A percentile compares a stretch with the other conserved stretches of the same genome.
Conservation (phyloP, 768 basidiomycete genomes). For the Termitomyces heimii region DNA sequence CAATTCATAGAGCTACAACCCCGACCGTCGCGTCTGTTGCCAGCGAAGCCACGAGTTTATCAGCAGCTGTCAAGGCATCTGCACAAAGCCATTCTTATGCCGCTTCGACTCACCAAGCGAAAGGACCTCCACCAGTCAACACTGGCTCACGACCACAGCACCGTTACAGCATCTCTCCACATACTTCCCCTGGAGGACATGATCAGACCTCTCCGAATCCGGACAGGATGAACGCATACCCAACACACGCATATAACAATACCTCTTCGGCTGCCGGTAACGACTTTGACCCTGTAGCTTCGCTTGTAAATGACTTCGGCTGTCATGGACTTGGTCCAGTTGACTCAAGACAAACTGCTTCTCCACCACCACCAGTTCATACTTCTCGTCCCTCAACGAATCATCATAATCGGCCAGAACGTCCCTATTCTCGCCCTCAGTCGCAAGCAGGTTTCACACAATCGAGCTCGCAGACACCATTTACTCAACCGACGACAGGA, state of each 20-base stretch:
- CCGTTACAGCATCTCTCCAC: not conserved
- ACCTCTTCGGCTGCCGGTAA: not conserved
- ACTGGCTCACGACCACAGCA: constrained; percentile 13
- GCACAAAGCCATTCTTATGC: not conserved
- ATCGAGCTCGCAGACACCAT: constrained; percentile 8
- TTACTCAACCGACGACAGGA: constrained; percentile 1
- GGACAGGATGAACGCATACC: constrained; percentile 1
- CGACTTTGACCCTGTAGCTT: constrained; percentile 21
- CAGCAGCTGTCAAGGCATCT: not conserved
- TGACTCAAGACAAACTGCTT: not conserved
- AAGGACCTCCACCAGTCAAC: constrained; percentile 12
- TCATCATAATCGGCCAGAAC: constrained; percentile 1
- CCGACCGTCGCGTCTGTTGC: constrained; percentile 1
- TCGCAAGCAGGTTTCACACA: constrained; percentile 1
- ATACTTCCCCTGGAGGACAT: not conserved
- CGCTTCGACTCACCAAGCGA: constrained; percentile 4
- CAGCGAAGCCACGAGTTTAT: not conserved
- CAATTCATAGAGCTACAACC: not conserved
- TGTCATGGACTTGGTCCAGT: constrained; percentile 27
- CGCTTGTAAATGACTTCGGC: constrained; percentile 32
- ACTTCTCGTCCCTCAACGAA: constrained; percentile 23
- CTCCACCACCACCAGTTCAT: constrained; percentile 26
- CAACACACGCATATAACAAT: not conserved
- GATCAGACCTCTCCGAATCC: not conserved
- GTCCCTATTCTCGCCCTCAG: not conserved